These are phyloP conservation scores for Begonia peltatifolia DNA, from an alignment of 306 rosid genomes.

Conservation along the genomic window DNA sequence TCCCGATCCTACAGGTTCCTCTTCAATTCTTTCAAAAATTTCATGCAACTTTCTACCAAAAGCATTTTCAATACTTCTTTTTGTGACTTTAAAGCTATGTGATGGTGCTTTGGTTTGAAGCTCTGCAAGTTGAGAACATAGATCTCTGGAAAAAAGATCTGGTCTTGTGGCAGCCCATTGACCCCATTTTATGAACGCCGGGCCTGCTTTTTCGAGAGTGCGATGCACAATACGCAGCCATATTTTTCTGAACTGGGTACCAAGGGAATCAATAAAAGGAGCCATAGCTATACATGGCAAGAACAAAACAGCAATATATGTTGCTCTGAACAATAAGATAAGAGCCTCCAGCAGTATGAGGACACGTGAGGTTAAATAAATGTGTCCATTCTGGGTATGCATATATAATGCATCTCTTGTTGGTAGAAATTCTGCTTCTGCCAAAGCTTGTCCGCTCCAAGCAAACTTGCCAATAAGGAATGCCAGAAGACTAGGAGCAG, in stretches of 20 bases:
- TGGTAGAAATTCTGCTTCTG: slow-evolving; percentile 39
- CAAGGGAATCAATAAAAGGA: slow-evolving; percentile 40
- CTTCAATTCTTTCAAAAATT: slow-evolving; percentile 58
- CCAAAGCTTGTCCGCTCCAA: slow-evolving; percentile 20
- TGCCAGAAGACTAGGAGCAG: slow-evolving; percentile 46
- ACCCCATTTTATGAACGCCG: slow-evolving; percentile 82
- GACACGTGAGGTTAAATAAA: slow-evolving; percentile 30
- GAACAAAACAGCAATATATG: slow-evolving; percentile 47
- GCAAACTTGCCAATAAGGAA: slow-evolving; percentile 42
- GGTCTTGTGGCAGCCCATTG: slow-evolving; percentile 90
- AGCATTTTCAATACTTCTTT: slow-evolving; percentile 48
- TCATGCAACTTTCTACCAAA: slow-evolving; percentile 48
- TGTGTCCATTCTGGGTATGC: slow-evolving; percentile 32
- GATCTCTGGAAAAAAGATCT: slow-evolving; percentile 65
- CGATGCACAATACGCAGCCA: slow-evolving; percentile 47
- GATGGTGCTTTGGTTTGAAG: slow-evolving; percentile 65
- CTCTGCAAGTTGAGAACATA: slow-evolving; percentile 53
- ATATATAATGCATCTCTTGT: slow-evolving; percentile 23
- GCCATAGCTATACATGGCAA: slow-evolving; percentile 55
- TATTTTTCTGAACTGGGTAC: slow-evolving; percentile 39
- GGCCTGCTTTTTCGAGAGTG: slow-evolving; percentile 64
- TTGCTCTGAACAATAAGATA: slow-evolving; percentile 46
- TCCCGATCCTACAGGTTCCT: slow-evolving; percentile 73
- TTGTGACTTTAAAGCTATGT: slow-evolving; percentile 48
- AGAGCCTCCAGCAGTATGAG: slow-evolving; percentile 31